These are phyloP conservation scores for Zopfochytrium polystomum DNA, from an alignment of 371 early-diverging fungal species.

Conservation along the genomic window DNA sequence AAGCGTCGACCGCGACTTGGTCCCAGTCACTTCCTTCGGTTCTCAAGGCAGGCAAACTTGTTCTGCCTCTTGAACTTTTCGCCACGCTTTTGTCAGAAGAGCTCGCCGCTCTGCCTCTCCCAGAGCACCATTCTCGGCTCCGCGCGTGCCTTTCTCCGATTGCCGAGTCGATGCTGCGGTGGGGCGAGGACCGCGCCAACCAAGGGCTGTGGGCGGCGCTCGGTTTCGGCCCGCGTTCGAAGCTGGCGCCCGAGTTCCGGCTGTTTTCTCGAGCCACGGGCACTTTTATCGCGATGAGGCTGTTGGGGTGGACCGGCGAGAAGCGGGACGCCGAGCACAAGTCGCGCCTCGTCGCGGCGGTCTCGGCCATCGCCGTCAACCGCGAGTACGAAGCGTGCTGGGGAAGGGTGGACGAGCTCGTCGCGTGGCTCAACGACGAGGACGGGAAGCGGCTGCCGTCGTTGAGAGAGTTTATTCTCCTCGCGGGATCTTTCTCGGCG, in stretches of 20 bases:
- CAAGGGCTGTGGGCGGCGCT: slow-evolving; percentile 42
- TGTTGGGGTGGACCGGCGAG: too few relatives aligned
- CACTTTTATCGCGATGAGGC: slow-evolving; percentile 32
- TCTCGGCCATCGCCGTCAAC: too few relatives aligned
- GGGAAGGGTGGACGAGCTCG: too few relatives aligned
- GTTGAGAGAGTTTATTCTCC: too few relatives aligned
- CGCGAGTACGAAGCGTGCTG: too few relatives aligned
- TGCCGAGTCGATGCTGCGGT: slow-evolving; percentile 33
- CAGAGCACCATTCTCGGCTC: slow-evolving; percentile 34
- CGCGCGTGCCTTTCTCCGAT: slow-evolving; percentile 29
- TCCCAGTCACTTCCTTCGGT: too few relatives aligned
- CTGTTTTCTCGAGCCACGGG: slow-evolving; percentile 27
- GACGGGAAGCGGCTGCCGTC: too few relatives aligned
- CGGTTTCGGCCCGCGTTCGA: slow-evolving; percentile 30
- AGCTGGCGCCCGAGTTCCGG: slow-evolving; percentile 30
- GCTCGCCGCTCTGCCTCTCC: background rate
- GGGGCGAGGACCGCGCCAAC: slow-evolving; percentile 37
- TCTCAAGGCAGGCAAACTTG: slow-evolving; percentile 31
- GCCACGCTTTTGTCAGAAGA: slow-evolving; percentile 30
- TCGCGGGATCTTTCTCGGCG: too few relatives aligned
- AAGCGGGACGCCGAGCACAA: too few relatives aligned
- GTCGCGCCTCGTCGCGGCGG: too few relatives aligned
- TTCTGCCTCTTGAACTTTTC: slow-evolving; percentile 31
- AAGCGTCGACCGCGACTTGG: too few relatives aligned
- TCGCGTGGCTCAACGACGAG: too few relatives aligned